Conservation (phyloP, 1,284 basidiomycete genomes). For the Chalciporus sp. region DNA sequence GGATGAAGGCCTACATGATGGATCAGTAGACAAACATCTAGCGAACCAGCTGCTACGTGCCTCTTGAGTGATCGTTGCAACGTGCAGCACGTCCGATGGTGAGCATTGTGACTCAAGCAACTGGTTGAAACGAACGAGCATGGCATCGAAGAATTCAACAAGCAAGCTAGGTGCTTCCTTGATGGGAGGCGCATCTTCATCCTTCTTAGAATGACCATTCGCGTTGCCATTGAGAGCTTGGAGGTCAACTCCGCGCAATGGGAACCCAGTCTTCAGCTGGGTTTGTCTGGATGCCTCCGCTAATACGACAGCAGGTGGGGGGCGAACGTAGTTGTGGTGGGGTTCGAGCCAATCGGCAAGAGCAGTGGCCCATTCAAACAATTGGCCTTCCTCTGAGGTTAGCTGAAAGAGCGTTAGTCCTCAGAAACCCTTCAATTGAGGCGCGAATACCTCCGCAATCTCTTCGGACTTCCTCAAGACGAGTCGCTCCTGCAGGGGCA, state of each 20-base stretch:
- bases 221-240: slow-evolving; percentile 45
- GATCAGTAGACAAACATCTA: slow-evolving; percentile 5
- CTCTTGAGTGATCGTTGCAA: slow-evolving; percentile 75
- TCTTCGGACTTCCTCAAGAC: slow-evolving; percentile 52
- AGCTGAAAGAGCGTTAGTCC: slow-evolving; percentile 45
- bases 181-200: slow-evolving; percentile 64
- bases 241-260: slow-evolving; percentile 62
- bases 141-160: slow-evolving; percentile 60
- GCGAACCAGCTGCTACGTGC: slow-evolving; percentile 35
- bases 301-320: slow-evolving; percentile 64
- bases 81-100: slow-evolving; percentile 61
- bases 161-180: slow-evolving; percentile 61
- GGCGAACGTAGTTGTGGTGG: slow-evolving; percentile 70
- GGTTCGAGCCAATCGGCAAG: slow-evolving; percentile 75
- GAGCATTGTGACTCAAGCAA: slow-evolving; percentile 38
- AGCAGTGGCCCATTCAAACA: slow-evolving; percentile 60
- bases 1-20: slow-evolving; percentile 58
- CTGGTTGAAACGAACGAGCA: slow-evolving; percentile 54
- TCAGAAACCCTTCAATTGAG: not conserved
- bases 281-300: slow-evolving; percentile 73
- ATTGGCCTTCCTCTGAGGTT: slow-evolving; percentile 58
- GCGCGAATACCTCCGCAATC: slow-evolving; percentile 49
- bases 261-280: slow-evolving; percentile 67
- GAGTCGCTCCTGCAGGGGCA: slow-evolving; percentile 61
- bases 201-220: slow-evolving; percentile 64